Evolutionary conservation across 768 basidiomycete species (phyloP).

Genomic region (Phanerochaete sordida): DNA sequence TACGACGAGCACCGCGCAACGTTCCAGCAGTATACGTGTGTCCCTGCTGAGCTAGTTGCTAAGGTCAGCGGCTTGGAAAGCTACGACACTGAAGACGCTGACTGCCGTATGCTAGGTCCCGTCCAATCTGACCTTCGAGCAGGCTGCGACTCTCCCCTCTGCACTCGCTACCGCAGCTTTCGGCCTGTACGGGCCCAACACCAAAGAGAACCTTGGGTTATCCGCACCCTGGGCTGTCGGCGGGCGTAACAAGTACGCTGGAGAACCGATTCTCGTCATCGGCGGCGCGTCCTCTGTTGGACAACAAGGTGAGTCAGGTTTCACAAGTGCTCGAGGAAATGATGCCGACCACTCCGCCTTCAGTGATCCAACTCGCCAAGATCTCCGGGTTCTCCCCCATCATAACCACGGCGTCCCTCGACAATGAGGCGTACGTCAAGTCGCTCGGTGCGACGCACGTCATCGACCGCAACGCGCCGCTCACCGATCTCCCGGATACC

Average conservation of each 20-base stretch:
- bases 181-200: constrained; percentile 23
- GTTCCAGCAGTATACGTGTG: constrained; percentile 26
- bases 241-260: constrained; percentile 26
- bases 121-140: constrained; percentile 24
- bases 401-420: constrained; percentile 26
- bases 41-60: constrained; percentile 24
- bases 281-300: constrained; percentile 25
- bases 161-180: constrained; percentile 27
- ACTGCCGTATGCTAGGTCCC: constrained; percentile 22
- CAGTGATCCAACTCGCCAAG: constrained; percentile 7
- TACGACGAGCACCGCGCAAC: constrained; percentile 14
- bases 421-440: constrained; percentile 20
- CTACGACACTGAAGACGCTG: background rate
- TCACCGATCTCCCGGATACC: constrained; percentile 1
- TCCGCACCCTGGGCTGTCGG: constrained; percentile 22
- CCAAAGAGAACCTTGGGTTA: constrained; percentile 20
- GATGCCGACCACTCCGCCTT: constrained; percentile 3
- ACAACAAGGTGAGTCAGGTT: constrained; percentile 19
- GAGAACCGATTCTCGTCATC: constrained; percentile 25
- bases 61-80: constrained; percentile 18
- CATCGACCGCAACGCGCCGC: constrained; percentile 18
- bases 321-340: background rate
- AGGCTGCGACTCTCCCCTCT: constrained; percentile 29
- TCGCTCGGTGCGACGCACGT: constrained; percentile 25
- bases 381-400: constrained; percentile 15